Evolutionary conservation across 2,329 filamentous ascomycete genomes (phyloP), one percentile per base, ranked within the genome.

Genomic region (Corinectria fuckeliana): DNA sequence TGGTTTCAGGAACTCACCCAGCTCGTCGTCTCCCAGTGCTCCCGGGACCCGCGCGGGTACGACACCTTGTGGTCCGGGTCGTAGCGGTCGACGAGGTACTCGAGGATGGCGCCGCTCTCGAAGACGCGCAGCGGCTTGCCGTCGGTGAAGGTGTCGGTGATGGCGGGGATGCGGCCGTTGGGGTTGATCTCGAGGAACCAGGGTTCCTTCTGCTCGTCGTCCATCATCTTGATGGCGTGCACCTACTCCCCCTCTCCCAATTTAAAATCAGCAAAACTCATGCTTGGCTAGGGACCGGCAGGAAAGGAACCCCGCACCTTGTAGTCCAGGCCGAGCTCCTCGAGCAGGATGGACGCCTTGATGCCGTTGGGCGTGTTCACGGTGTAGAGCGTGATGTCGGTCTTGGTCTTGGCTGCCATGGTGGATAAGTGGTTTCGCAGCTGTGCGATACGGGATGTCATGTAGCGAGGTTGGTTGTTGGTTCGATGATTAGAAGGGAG

Each of bases 181-280:
- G 93, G 93, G 77, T 97, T 97, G 78, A 97, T 96, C 51, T 88
- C 88, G 25, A 96, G 84, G 78, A 94, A 97, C 92, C 91, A 96
- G 14, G 86, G 86, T 75, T 94, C 80, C 73, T 95, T 96, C 70
- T 96, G 92, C n/a, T 80, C 84, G 74, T 92, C 91, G 63, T 91
- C 90, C 63, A 75, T 79, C 59, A 96, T 84, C n/a, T 90, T 83
- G 69, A 96, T 88, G 41, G 84, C 81, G 51, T 89, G 84, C 41
- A 78, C 73, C 80, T 82, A 45, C 4, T 36, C n/a, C 32, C n/a
- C n/a, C n/a, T n/a, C n/a, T n/a, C n/a, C n/a, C n/a, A n/a, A n/a
- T n/a, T n/a, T n/a, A n/a, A n/a, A n/a, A n/a, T n/a, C n/a, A n/a
- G n/a, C n/a, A n/a, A n/a, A n/a, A n/a, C n/a, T n/a, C n/a, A n/a